Evolutionary conservation across 2,329 filamentous ascomycete species (phyloP).

Genomic region (Beauveria caledonica): DNA sequence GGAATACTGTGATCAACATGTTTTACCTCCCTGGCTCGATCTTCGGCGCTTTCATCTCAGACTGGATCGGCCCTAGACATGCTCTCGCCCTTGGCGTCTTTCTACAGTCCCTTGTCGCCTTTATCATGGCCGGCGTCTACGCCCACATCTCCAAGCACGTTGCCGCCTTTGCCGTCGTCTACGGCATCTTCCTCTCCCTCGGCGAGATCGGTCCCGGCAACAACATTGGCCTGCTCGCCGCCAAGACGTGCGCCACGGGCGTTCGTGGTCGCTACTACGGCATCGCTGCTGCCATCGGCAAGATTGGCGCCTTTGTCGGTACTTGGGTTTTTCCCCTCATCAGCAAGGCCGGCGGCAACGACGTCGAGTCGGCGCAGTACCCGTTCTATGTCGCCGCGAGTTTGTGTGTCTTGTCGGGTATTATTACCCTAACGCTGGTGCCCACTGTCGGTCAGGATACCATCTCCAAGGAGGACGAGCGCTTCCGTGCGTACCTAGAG

Average conservation of each 20-base stretch:
- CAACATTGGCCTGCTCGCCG: constrained; percentile 81
- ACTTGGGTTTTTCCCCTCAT: constrained; percentile 75
- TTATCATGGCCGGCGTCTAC: constrained; percentile 82
- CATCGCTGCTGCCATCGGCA: constrained; percentile 64
- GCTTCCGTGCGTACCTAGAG: constrained; percentile 69
- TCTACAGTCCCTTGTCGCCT: constrained; percentile 70
- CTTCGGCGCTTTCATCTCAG: constrained; percentile 66
- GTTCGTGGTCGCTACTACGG: constrained; percentile 71
- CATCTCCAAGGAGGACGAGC: constrained; percentile 66
- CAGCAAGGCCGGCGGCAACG: constrained; percentile 47
- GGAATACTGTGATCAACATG: constrained; percentile 80
- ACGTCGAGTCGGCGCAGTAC: constrained; percentile 61
- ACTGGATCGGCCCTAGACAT: constrained; percentile 70
- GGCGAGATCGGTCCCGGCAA: constrained; percentile 69
- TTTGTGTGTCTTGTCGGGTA: constrained; percentile 66
- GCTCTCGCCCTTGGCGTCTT: constrained; percentile 64
- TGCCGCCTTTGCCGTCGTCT: constrained; percentile 30
- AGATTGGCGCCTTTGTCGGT: constrained; percentile 77
- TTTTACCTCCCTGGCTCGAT: constrained; percentile 84
- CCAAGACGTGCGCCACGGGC: constrained; percentile 83
- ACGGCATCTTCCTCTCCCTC: constrained; percentile 30
- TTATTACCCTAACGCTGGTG: constrained; percentile 38
- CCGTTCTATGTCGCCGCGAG: constrained; percentile 78
- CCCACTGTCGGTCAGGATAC: constrained; percentile 80
- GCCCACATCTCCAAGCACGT: constrained; percentile 49